phyloP scores from a whole-genome alignment of 2,329 filamentous ascomycete genomes.

The Xylariales sp. region DNA sequence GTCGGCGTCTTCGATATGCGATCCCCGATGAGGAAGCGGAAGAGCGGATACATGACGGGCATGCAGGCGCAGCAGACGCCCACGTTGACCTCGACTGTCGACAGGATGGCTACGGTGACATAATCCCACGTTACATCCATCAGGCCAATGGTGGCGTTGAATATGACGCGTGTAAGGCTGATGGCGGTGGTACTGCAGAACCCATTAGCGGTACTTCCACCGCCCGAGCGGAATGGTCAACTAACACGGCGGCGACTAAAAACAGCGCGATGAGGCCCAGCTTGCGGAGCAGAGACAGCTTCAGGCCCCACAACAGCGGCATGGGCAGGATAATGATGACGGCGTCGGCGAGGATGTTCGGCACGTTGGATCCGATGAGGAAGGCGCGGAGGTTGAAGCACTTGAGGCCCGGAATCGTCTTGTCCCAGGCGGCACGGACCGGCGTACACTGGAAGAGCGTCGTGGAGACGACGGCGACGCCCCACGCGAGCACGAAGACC shows the following conservation, averaged over 20 bases:
- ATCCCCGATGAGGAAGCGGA: constrained; percentile 4
- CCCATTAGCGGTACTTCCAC: background rate
- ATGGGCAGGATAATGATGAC: constrained; percentile 14
- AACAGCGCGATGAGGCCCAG: constrained; percentile 18
- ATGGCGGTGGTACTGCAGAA: constrained; percentile 13
- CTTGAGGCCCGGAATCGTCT: constrained; percentile 11
- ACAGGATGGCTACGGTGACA: constrained; percentile 19
- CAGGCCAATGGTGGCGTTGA: constrained; percentile 3
- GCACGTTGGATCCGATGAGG: constrained; percentile 21
- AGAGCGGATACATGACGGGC: constrained; percentile 19
- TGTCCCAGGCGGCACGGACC: constrained; percentile 13
- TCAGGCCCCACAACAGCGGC: constrained; percentile 15
- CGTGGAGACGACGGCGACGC: constrained; percentile 12
- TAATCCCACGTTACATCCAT: constrained; percentile 12
- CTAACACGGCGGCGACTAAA: constrained; percentile 18
- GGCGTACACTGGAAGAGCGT: constrained; percentile 19
- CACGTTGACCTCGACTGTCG: constrained; percentile 15
- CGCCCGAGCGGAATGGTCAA: background rate
- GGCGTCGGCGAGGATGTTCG: constrained; percentile 17
- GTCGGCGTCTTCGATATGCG: background rate
- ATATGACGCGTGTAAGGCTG: constrained; percentile 19
- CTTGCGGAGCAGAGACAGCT: constrained; percentile 15
- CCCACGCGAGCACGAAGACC: constrained; percentile 18
- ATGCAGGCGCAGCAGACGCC: constrained; percentile 17
- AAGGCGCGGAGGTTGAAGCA: constrained; percentile 16